Evolutionary conservation across 2,329 filamentous ascomycete genomes (phyloP), one percentile per base, ranked within the genome.

Genomic region (Parastagonospora nodorum): DNA sequence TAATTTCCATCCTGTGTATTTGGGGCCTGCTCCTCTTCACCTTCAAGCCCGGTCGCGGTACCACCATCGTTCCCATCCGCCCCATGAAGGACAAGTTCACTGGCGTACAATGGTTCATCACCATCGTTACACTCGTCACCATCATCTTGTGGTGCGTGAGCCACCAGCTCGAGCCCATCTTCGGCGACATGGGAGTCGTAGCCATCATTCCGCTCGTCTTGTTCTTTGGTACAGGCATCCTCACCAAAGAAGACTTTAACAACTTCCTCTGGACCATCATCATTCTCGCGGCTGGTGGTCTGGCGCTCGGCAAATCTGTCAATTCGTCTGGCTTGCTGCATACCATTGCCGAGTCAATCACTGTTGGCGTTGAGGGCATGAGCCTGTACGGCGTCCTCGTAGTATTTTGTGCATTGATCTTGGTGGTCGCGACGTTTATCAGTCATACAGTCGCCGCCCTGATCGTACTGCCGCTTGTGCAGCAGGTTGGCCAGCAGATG

Each of bases 231-330:
- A 92, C 92, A 2, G 94, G 94, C 9, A 93, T 97, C 60, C 81
- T 99, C 29, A 97, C 92, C 42, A 99, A 97, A 76, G 94, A 97
- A 75, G 94, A 99, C 76, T 99, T 99, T 73, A 99, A 99, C 80
- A 99, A 99, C 75, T 99, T 99, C 75, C 88, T 97, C 33, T 99
- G 94, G 94, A 99, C 95, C 15, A 99, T 99, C 75, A 97, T 99
- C 75, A 97, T 99, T 67, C 87, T 99, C 15, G 94, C 94, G 0
- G 93, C 94, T 0, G 94, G 94, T 40, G 94, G 94, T 7, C 78
- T 99, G 30, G 92, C 92, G 1, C 85, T 99, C 0, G 94, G 94
- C 49, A 97, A 96, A 73, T 90, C 93, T 0, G 94, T 99, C 51
- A 93, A 92, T 57, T 94, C 90, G 0, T 97, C 93, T 0, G 94